These are phyloP conservation scores for Hibiscus syriacus DNA, from an alignment of 345 rosid genomes.

Conservation along the genomic window DNA sequence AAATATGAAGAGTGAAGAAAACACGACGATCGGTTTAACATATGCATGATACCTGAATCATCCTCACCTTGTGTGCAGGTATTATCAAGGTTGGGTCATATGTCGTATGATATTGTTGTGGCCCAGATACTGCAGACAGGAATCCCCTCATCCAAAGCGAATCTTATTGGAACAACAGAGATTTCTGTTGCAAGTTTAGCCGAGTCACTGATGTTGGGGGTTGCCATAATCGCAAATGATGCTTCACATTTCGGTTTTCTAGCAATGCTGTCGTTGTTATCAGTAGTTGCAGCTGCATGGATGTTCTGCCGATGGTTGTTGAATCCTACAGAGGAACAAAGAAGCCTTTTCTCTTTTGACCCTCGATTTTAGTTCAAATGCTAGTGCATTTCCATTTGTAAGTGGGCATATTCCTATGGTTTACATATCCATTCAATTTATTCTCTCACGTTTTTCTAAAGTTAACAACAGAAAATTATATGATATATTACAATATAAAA, in stretches of 20 bases:
- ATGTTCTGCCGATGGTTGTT: slow-evolving; percentile 79
- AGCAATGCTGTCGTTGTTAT: slow-evolving; percentile 63
- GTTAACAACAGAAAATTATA: no score
- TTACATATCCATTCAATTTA: not conserved
- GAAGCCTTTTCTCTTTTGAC: slow-evolving; percentile 55
- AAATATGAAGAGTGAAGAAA: not conserved
- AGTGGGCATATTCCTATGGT: not conserved
- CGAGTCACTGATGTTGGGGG: slow-evolving; percentile 79
- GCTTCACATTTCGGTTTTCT: slow-evolving; percentile 73
- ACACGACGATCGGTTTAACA: not conserved
- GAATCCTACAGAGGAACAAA: slow-evolving; percentile 85
- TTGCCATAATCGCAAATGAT: slow-evolving; percentile 78
- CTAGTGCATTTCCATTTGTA: not conserved
- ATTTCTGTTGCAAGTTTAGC: slow-evolving; percentile 88
- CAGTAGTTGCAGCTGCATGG: slow-evolving; percentile 78
- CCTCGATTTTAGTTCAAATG: slow-evolving; percentile 13
- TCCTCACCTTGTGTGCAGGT: slow-evolving; percentile 36
- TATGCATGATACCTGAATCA: not conserved
- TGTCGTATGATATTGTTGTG: slow-evolving; percentile 81
- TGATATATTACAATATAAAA: no score
- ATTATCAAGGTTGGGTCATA: slow-evolving; percentile 81
- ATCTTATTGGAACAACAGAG: slow-evolving; percentile 86
- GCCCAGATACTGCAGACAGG: slow-evolving; percentile 97
- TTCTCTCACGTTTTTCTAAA: no score
- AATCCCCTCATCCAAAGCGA: slow-evolving; percentile 83